Percentiles rank a stretch among this genome's conserved stretches.
Conservation (phyloP, 1,139 yeast genomes). For the Groenewaldozyma sp. region DNA sequence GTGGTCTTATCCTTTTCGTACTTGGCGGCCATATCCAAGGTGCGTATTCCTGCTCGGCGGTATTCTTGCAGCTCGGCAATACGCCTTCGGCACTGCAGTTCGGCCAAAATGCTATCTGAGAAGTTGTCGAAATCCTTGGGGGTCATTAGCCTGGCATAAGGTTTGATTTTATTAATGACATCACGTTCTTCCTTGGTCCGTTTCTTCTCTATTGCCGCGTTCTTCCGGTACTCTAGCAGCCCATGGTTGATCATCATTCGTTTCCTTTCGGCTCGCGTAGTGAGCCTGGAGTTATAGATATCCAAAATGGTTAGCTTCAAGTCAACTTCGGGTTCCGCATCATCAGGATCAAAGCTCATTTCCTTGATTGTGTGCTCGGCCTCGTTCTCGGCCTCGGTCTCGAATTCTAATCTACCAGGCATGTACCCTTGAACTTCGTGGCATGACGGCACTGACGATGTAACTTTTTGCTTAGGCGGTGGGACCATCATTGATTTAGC, state of each 20-base stretch:
- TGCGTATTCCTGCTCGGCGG: conserved; percentile 81
- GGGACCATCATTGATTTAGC: conserved; percentile 38
- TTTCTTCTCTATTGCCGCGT: conserved; percentile 65
- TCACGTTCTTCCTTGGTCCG: conserved; percentile 88
- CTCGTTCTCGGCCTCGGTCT: conserved; percentile 91
- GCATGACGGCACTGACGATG: conserved; percentile 90
- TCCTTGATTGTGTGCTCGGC: conserved; percentile 93
- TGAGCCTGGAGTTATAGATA: conserved; percentile 80
- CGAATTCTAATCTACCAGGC: conserved; percentile 98
- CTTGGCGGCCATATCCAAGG: conserved; percentile 72
- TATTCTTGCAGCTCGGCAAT: conserved; percentile 89
- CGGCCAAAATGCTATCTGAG: conserved; percentile 62
- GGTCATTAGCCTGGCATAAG: conserved; percentile 72
- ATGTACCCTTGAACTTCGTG: conserved; percentile 96
- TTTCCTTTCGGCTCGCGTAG: conserved; percentile 88
- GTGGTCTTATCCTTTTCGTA: conserved; percentile 79
- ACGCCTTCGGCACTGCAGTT: conserved; percentile 67
- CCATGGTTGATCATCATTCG: conserved; percentile 68
- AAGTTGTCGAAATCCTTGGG: conserved; percentile 73
- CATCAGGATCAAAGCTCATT: conserved; percentile 92
- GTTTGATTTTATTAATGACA: conserved; percentile 59
- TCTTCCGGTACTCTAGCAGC: conserved; percentile 75
- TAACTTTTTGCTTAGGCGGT: conserved; percentile 72
- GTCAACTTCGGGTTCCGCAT: conserved; percentile 77
- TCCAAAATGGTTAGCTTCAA: conserved; percentile 79